These are phyloP conservation scores for Ophiorrhiza pumila DNA, from an alignment of 257 asterid genomes.

Conservation along the genomic window DNA sequence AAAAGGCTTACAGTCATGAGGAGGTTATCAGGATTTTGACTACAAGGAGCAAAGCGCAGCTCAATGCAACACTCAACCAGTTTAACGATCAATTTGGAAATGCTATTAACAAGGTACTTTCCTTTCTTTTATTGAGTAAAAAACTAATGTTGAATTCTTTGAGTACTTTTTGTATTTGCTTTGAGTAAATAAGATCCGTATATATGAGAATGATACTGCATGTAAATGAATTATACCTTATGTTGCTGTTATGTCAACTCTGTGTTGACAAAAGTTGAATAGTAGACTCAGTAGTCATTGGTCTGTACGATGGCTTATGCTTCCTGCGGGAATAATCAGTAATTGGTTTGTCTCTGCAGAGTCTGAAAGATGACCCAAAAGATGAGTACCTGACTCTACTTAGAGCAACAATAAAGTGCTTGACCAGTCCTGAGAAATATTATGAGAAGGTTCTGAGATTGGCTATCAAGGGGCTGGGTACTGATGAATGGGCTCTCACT, in stretches of 20 bases:
- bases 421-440: slow-evolving; percentile 69
- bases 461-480: slow-evolving; percentile 60
- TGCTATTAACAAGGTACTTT: slow-evolving; percentile 62
- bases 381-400: slow-evolving; percentile 59
- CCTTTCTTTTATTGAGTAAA: too few species aligned
- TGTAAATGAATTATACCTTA: not conserved
- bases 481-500: slow-evolving; percentile 79
- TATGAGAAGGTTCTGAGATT: slow-evolving; percentile 66
- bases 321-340: too few species aligned
- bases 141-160: not conserved
- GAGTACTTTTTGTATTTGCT: not conserved
- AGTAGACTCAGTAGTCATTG: too few species aligned
- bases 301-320: too few species aligned
- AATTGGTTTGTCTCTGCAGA: slow-evolving; percentile 36
- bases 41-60: slow-evolving; percentile 90
- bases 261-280: not conserved
- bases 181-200: not conserved
- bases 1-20: slow-evolving; percentile 62
- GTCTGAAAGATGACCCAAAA: slow-evolving; percentile 53
- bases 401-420: slow-evolving; percentile 65
- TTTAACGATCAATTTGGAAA: slow-evolving; percentile 70
- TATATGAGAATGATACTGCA: not conserved
- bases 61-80: slow-evolving; percentile 81
- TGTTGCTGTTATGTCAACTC: not conserved
- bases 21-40: slow-evolving; percentile 67